These are phyloP conservation scores for Henckelia pumila DNA, from an alignment of 257 asterid species.

Conservation along the genomic window DNA sequence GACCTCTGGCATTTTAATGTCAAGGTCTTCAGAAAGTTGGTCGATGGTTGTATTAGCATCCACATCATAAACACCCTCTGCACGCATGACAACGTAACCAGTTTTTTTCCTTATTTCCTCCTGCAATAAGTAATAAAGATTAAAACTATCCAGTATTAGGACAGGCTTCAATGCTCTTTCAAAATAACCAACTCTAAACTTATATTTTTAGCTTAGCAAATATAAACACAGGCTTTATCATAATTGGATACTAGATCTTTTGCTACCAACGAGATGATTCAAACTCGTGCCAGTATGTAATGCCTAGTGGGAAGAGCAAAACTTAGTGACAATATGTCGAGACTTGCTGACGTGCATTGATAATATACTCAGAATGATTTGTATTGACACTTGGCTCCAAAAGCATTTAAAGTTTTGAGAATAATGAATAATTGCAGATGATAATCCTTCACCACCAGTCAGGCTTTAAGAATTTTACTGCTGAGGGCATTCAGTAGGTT, in stretches of 20 bases:
- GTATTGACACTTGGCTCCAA: not conserved
- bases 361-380: constrained; percentile 15
- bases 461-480: too few species aligned
- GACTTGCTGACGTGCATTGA: not conserved
- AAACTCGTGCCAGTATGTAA: not conserved
- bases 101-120: constrained; percentile 98
- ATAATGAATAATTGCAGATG: not conserved
- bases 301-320: not conserved
- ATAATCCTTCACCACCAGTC: not conserved
- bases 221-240: too few species aligned
- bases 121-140: constrained; percentile 38
- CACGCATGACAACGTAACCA: constrained; percentile 94
- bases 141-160: constrained; percentile 1
- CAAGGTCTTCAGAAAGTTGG: constrained; percentile 94
- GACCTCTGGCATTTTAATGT: constrained; percentile 95
- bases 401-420: not conserved
- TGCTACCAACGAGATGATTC: too few species aligned
- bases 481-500: too few species aligned
- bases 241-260: too few species aligned
- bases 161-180: constrained; percentile 7
- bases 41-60: constrained; percentile 96
- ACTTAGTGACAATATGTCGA: constrained; percentile 2
- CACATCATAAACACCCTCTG: constrained; percentile 90
- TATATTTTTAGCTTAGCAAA: not conserved
- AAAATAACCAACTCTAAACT: constrained; percentile 7